phyloP scores from a whole-genome alignment of 306 rosid species.

The Cicer judaicum region DNA sequence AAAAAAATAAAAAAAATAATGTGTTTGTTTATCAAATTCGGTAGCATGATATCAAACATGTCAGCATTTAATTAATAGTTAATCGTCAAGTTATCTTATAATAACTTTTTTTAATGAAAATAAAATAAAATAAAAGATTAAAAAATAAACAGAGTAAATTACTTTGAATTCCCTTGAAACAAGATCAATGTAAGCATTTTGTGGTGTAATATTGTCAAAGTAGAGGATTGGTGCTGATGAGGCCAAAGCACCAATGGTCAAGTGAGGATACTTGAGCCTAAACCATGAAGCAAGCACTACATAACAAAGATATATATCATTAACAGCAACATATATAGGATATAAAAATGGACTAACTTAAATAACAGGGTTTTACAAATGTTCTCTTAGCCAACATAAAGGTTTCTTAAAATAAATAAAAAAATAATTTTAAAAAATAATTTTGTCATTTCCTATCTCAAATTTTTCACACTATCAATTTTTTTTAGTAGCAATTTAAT shows the following conservation, averaged over 20 bases:
- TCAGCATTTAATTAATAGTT: neutral
- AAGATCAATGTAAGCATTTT: constrained; percentile 56
- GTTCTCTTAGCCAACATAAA: too few species aligned
- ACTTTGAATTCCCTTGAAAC: constrained; percentile 73
- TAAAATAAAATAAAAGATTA: neutral
- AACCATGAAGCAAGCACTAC: constrained; percentile 93
- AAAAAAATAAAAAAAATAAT: too few species aligned
- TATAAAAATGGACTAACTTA: neutral
- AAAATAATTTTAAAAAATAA: too few species aligned
- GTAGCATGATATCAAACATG: too few species aligned
- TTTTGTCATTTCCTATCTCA: too few species aligned
- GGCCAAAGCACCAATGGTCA: constrained; percentile 78
- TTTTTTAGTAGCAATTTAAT: too few species aligned
- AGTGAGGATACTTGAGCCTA: constrained; percentile 82
- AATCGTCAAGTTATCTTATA: neutral
- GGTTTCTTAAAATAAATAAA: too few species aligned
- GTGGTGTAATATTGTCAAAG: constrained; percentile 61
- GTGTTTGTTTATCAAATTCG: too few species aligned
- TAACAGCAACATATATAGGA: neutral
- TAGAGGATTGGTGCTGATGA: constrained; percentile 86
- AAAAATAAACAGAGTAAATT: constrained; percentile 9
- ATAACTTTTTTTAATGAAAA: neutral
- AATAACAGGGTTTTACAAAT: neutral
- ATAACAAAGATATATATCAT: neutral
- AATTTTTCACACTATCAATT: too few species aligned